These are phyloP conservation scores for Hirsutella rhossiliensis DNA, from an alignment of 2,329 filamentous ascomycete species.

Conservation along the genomic window DNA sequence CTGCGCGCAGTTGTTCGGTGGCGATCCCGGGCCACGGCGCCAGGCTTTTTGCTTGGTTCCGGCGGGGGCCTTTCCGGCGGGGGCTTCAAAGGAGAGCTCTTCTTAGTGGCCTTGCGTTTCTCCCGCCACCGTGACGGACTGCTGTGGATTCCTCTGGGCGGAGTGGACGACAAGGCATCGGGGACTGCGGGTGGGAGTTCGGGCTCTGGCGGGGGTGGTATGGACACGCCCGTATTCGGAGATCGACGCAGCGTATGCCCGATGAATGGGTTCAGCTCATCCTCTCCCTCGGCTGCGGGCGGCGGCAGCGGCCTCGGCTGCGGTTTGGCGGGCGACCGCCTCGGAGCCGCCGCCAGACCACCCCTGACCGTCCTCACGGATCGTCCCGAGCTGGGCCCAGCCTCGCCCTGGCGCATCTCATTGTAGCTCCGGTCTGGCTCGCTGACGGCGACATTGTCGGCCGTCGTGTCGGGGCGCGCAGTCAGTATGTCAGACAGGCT, in stretches of 20 bases:
- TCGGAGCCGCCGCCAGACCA: conserved; percentile 21
- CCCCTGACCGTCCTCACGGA: conserved; percentile 10
- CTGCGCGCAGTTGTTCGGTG: too few relatives aligned
- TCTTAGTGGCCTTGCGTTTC: conserved; percentile 18
- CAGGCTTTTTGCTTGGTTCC: background rate
- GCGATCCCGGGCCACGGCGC: background rate
- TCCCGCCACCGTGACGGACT: conserved; percentile 38
- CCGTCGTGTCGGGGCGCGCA: conserved; percentile 16
- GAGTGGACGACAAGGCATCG: conserved; percentile 41
- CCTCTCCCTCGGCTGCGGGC: conserved; percentile 19
- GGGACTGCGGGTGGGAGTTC: conserved; percentile 48
- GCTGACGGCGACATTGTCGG: conserved; percentile 11
- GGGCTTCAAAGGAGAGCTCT: conserved; percentile 38
- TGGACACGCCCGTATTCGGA: conserved; percentile 17
- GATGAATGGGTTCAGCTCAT: conserved; percentile 17
- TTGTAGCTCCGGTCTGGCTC: conserved; percentile 10
- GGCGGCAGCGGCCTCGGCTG: conserved; percentile 35
- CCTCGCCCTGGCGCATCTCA: conserved; percentile 4
- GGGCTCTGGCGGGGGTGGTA: conserved; percentile 36
- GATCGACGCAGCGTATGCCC: conserved; percentile 15
- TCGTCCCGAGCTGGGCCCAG: conserved; percentile 4
- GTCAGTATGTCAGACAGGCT: conserved; percentile 15
- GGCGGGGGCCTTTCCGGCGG: conserved; percentile 17
- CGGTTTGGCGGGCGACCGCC: conserved; percentile 28
- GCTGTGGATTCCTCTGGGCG: conserved; percentile 46